Percentiles rank a stretch among this genome's conserved stretches.
phyloP scores from a whole-genome alignment of 768 basidiomycete species.

The Kwoniella mangroviensis region DNA sequence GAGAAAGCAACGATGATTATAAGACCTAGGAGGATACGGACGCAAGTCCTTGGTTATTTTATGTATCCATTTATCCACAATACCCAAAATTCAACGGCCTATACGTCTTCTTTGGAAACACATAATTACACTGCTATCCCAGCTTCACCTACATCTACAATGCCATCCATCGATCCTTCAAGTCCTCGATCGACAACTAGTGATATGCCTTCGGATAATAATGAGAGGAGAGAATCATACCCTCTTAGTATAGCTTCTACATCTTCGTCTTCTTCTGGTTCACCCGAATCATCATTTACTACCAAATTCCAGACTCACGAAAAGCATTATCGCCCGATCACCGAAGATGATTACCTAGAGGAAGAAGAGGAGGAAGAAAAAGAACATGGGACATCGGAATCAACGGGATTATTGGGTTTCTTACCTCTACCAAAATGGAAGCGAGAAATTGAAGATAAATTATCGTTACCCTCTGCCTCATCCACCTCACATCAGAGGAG shows the following conservation, averaged over 20 bases:
- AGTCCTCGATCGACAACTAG: slow-evolving; percentile 6
- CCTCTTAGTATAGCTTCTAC: slow-evolving; percentile 7
- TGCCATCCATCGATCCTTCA: slow-evolving; percentile 13
- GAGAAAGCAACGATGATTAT: neutral
- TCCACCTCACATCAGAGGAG: neutral
- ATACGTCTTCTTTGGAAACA: neutral
- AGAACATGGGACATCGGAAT: neutral
- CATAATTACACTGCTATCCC: slow-evolving; percentile 4
- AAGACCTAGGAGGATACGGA: slow-evolving; percentile 11
- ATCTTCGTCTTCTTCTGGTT: slow-evolving; percentile 3
- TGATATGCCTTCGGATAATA: neutral
- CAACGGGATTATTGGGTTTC: slow-evolving; percentile 7
- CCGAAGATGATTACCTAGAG: neutral
- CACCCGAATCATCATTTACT: slow-evolving; percentile 1
- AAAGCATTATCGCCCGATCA: neutral
- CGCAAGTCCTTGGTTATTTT: slow-evolving; percentile 10
- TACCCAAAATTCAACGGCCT: slow-evolving; percentile 2
- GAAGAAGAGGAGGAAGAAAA: neutral
- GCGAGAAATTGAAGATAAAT: neutral
- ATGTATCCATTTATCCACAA: neutral
- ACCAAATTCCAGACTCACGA: neutral
- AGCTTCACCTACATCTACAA: slow-evolving; percentile 10
- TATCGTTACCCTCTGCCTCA: neutral
- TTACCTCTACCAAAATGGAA: slow-evolving; percentile 8
- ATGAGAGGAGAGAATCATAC: slow-evolving; percentile 6